Evolutionary conservation across 2,329 filamentous ascomycete genomes (phyloP), one percentile per base, ranked within the genome.

Genomic region (Aspergillus ochraceus): DNA sequence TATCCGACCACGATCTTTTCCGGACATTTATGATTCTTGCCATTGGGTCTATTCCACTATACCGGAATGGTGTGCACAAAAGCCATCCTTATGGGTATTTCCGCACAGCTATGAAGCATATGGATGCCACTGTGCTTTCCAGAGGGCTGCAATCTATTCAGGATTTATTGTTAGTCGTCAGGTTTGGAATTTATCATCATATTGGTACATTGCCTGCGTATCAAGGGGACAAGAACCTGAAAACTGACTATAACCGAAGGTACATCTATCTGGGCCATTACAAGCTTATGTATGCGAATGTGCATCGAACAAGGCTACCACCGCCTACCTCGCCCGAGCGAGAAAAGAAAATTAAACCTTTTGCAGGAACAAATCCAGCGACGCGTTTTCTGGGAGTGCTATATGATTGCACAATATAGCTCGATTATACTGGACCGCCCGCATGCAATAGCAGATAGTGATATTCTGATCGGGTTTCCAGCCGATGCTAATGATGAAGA

Each of bases 361-460:
- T 36, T 78, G 6, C 62, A 74, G 11, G 73, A 77, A 30, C 77
- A 80, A 49, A 68, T 76, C 14, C 70, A 68, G 36, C 71, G 77
- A 0, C 67, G 78, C 1, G 72, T 80, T 0, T 81, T 81, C 61
- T 80, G 79, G 79, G 71, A 78, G 45, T 78, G 75, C 61, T 81
- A 80, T 54, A 70, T 79, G n/a, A 74, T 80, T 14, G 78, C 80
- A 58, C 68, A 78, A 19, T 80, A 81, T 49, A 80, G 75, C 59
- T 80, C 79, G 1, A 74, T 72, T 0, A 77, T 76, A 1, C 66
- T 81, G 0, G 74, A 73, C 36, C 74, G 79, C 2, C 78, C 78
- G 0, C 79, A 78, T 57, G 75, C 78, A 0, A 77, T 81, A 6
- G 64, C 71, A 1, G 79, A 81, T 55, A 59, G 66, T 8, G 75